A percentile compares a stretch with the other conserved stretches of the same genome.
Conservation (phyloP, 2,329 filamentous ascomycete species). For the Malbranchea cinnamomea region DNA sequence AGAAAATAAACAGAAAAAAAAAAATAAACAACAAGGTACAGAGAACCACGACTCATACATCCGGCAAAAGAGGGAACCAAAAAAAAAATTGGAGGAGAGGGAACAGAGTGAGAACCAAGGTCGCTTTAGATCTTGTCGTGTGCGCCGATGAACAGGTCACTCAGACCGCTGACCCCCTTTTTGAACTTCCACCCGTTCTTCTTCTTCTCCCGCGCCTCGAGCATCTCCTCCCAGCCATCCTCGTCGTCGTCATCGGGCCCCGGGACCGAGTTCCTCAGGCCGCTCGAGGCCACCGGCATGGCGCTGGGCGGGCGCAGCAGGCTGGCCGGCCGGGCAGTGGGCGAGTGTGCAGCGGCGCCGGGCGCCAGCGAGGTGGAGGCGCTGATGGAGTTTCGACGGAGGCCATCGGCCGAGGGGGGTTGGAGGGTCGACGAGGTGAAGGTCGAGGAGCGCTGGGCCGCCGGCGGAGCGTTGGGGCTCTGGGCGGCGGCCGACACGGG, state of each 20-base stretch:
- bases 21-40: constrained; percentile 6
- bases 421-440: constrained; percentile 20
- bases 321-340: constrained; percentile 18
- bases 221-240: constrained; percentile 37
- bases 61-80: constrained; percentile 2
- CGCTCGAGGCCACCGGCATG: constrained; percentile 9
- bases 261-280: constrained; percentile 10
- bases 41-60: constrained; percentile 3
- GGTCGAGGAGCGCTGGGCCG: constrained; percentile 16
- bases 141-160: constrained; percentile 24
- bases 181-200: constrained; percentile 33
- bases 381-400: constrained; percentile 14
- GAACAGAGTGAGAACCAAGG: too few relatives aligned
- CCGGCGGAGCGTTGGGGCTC: constrained; percentile 13
- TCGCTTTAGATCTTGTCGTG: too few relatives aligned
- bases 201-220: constrained; percentile 34
- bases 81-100: too few relatives aligned
- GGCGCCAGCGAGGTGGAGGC: constrained; percentile 8
- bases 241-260: constrained; percentile 33
- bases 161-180: constrained; percentile 21
- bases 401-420: constrained; percentile 13
- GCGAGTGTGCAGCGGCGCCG: constrained; percentile 14
- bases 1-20: constrained; percentile 3
- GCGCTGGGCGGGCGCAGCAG: constrained; percentile 9
- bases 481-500: constrained; percentile 63